Base-by-base conservation (phyloP, 202 grass and related monocot genomes). In the Brachypodium distachyon region DNA sequence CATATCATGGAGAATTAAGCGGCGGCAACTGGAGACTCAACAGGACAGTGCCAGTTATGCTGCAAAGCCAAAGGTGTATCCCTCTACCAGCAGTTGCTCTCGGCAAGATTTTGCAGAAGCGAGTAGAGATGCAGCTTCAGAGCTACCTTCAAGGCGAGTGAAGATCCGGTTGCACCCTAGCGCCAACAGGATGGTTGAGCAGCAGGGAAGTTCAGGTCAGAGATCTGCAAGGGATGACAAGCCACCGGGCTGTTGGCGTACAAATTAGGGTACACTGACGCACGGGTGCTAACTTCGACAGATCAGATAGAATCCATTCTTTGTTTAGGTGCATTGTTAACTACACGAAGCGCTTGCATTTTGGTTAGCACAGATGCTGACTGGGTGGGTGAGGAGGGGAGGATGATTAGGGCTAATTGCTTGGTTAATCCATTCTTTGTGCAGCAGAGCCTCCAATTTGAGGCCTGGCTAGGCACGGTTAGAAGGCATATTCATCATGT, bases 341-440 rank as follows among this genome's bases (percentile, higher is more conserved):
- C 84, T 74, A 87, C 60, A 87, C 44, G 34, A 73, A 34, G 32
- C 52, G 60, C 41, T 31, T 51, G 61, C 43, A 59, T 39, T 27
- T 48, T 79, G 73, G 52, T 76, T 83, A 88, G 86, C 85, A 72
- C 79, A 69, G 37, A 37, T 52, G 81, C 71, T 77, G 82, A 77
- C 81, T 67, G 77, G 81, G 39, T 46, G 23, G 52, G 39, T 42
- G 63, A 69, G 38, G 64, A 61, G 51, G 77, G 14, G 77, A 47
- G 14, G 81, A 21, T 71, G n/a, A n/a, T n/a, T n/a, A 65, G 55
- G 71, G 76, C 18, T 76, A 55, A 56, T 58, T 68, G 65, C 41
- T 72, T 84, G 77, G 79, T 77, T 86, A 91, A 85, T 88, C 65
- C 22, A 92, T 92, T 92, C 70, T 85, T 86, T 88, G 85, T 88